Evolutionary conservation across 257 asterid genomes (phyloP).

Genomic region (Eustoma russellianum): DNA sequence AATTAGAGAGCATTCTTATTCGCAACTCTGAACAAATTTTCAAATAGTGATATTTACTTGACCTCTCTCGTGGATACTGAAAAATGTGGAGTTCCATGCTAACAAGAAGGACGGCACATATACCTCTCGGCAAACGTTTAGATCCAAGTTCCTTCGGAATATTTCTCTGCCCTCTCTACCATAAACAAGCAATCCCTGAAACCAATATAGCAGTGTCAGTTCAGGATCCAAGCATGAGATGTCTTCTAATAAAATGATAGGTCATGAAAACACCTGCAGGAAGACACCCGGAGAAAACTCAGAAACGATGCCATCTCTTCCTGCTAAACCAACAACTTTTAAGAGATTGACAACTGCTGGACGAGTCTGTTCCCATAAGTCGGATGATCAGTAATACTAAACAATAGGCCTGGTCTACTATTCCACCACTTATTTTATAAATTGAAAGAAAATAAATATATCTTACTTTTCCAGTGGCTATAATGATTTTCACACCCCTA

Average conservation of each 20-base stretch:
- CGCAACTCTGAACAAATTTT: neutral
- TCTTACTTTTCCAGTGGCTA: slow-evolving; percentile 98
- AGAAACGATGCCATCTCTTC: slow-evolving; percentile 70
- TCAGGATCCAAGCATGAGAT: neutral
- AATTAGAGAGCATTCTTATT: neutral
- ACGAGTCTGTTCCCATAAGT: slow-evolving; percentile 54
- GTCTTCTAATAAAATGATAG: neutral
- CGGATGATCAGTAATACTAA: too few relatives aligned
- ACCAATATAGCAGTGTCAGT: slow-evolving; percentile 15
- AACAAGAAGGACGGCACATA: slow-evolving; percentile 2
- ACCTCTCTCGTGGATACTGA: neutral
- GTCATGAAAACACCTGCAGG: slow-evolving; percentile 51
- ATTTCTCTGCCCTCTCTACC: slow-evolving; percentile 94
- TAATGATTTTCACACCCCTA: slow-evolving; percentile 89
- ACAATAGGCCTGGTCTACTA: too few relatives aligned
- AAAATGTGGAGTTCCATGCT: neutral
- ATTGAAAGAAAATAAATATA: too few relatives aligned
- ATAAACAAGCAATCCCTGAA: slow-evolving; percentile 92
- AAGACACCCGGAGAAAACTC: slow-evolving; percentile 88
- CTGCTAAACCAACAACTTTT: slow-evolving; percentile 69
- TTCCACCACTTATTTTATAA: neutral
- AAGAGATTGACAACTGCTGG: slow-evolving; percentile 64
- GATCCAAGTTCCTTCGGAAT: slow-evolving; percentile 69
- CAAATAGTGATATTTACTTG: neutral
- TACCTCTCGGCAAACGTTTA: slow-evolving; percentile 74